Conservation (phyloP, 768 basidiomycete genomes). For the Chalciporus sphaerocephalus region DNA sequence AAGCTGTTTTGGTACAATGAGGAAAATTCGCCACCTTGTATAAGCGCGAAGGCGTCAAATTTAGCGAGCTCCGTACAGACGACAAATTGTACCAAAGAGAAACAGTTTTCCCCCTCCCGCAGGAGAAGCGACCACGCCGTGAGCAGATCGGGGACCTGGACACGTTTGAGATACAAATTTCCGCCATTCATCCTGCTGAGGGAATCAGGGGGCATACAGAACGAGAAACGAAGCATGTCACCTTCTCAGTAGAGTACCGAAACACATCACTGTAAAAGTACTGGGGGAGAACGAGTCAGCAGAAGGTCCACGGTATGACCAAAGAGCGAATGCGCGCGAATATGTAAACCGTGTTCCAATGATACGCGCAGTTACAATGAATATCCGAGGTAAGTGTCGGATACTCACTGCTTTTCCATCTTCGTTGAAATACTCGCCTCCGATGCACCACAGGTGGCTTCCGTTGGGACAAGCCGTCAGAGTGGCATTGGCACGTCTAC, state of each 20-base stretch:
- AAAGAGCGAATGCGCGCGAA: background rate
- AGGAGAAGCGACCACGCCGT: constrained; percentile 71
- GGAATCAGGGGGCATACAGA: background rate
- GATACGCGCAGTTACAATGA: background rate
- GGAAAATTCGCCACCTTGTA: constrained; percentile 80
- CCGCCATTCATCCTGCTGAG: constrained; percentile 76
- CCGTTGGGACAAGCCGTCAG: constrained; percentile 76
- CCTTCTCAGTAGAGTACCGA: constrained; percentile 82
- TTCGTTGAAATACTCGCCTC: constrained; percentile 84
- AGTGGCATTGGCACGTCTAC: constrained; percentile 78
- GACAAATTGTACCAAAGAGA: constrained; percentile 55
- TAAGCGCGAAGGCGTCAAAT: background rate
- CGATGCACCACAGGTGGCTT: constrained; percentile 79
- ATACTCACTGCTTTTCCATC: constrained; percentile 69
- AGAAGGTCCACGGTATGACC: too few species aligned
- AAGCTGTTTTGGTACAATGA: constrained; percentile 78
- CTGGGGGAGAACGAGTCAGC: constrained; percentile 31
- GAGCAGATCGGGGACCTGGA: constrained; percentile 85
- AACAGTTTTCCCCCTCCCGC: constrained; percentile 83
- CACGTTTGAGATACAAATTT: constrained; percentile 79
- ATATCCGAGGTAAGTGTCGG: background rate
- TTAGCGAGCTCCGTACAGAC: background rate
- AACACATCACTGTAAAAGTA: constrained; percentile 88
- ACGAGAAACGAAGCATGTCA: constrained; percentile 15
- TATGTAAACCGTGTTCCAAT: background rate